These are phyloP conservation scores for Pestalotiopsis fici DNA, from an alignment of 2,329 filamentous ascomycete genomes.

Conservation along the genomic window DNA sequence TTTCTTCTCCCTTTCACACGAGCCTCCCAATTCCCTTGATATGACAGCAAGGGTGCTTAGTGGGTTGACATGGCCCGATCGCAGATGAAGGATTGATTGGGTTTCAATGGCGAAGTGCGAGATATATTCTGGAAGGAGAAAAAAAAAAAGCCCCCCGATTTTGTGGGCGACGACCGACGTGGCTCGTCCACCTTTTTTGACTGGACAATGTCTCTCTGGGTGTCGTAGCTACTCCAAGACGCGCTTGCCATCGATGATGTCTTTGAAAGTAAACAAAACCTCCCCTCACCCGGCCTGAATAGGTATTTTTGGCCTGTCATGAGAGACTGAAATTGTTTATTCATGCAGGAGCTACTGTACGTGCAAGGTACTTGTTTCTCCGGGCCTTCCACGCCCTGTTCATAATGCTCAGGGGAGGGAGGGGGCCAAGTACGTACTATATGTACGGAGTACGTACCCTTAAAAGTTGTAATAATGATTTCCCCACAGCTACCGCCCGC, in stretches of 20 bases:
- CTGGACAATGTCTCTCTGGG: not conserved
- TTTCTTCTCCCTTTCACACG: not conserved
- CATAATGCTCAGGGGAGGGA: too few species aligned
- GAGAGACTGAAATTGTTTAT: conserved; percentile 12
- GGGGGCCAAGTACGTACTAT: too few species aligned
- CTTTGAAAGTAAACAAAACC: conserved; percentile 10
- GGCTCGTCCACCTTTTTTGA: not conserved
- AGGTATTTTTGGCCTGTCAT: not conserved
- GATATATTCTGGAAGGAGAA: not conserved
- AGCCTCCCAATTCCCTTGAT: not conserved
- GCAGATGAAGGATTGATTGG: not conserved
- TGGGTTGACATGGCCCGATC: conserved; percentile 7
- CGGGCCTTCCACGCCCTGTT: not conserved
- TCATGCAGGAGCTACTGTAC: conserved; percentile 12
- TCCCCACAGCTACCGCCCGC: not conserved
- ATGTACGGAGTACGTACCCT: not conserved
- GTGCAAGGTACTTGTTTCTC: not conserved
- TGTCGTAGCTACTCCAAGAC: not conserved
- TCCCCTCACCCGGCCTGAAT: not conserved
- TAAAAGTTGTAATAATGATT: not conserved
- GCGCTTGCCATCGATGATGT: not conserved
- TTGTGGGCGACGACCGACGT: not conserved
- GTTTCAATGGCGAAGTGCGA: not conserved
- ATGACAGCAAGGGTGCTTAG: not conserved
- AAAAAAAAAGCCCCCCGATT: not conserved